Conservation (phyloP, 2,329 filamentous ascomycete genomes). For the Neoscytalidium dimidiatum region DNA sequence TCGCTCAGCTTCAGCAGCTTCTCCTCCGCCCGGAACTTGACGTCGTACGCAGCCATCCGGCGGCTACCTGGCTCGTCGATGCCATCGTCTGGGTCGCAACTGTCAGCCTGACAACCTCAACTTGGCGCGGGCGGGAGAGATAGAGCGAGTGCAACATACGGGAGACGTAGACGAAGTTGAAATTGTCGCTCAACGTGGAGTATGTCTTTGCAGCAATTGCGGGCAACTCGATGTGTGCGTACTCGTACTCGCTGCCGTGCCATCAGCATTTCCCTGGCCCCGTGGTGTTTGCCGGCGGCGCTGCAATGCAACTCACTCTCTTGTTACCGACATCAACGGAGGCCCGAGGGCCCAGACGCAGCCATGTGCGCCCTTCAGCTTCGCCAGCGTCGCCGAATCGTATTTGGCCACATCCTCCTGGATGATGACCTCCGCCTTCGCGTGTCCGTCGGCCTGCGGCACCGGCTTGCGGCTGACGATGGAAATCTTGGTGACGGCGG, state of each 20-base stretch:
- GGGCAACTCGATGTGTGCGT: conserved; percentile 68
- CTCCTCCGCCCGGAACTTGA: conserved; percentile 69
- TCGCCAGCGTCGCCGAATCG: conserved; percentile 55
- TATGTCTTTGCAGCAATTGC: conserved; percentile 51
- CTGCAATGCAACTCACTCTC: conserved; percentile 52
- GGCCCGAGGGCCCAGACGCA: conserved; percentile 76
- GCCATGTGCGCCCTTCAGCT: conserved; percentile 65
- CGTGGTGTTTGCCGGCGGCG: background rate
- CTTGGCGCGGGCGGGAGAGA: background rate
- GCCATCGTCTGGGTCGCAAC: background rate
- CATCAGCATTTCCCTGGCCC: background rate
- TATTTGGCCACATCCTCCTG: conserved; percentile 70
- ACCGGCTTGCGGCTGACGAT: conserved; percentile 69
- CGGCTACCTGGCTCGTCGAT: background rate
- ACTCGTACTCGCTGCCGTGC: conserved; percentile 61
- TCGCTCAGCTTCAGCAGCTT: conserved; percentile 57
- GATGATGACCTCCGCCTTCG: conserved; percentile 61
- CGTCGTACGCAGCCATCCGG: conserved; percentile 31
- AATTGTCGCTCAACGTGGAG: conserved; percentile 28
- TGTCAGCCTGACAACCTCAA: background rate
- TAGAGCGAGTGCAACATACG: background rate
- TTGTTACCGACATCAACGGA: conserved; percentile 59
- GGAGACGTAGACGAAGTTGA: conserved; percentile 73
- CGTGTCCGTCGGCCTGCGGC: conserved; percentile 61
- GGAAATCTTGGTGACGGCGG: conserved; percentile 63